Conservation (phyloP, 2,329 filamentous ascomycete genomes). For the Escovopsis sp. region DNA sequence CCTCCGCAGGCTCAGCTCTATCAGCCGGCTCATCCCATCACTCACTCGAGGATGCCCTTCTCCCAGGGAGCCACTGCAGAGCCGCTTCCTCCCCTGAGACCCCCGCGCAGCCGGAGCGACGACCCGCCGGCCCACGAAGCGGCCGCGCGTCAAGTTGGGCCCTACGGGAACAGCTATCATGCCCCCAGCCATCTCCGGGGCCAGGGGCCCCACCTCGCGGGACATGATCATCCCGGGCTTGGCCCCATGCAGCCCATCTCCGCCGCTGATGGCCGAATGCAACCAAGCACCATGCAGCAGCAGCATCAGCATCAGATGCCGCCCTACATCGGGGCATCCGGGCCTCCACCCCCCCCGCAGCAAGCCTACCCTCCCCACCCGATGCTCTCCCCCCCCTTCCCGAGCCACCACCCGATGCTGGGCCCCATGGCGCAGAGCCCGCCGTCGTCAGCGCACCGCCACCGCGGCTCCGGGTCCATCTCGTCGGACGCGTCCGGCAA, state of each 20-base stretch:
- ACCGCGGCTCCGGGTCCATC: slow-evolving; percentile 23
- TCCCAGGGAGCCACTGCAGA: slow-evolving; percentile 21
- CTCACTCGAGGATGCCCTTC: slow-evolving; percentile 20
- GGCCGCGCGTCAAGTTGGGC: slow-evolving; percentile 16
- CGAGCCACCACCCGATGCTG: slow-evolving; percentile 15
- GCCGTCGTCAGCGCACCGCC: slow-evolving; percentile 20
- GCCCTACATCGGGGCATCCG: slow-evolving; percentile 15
- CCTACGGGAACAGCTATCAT: slow-evolving; percentile 18
- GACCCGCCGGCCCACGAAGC: slow-evolving; percentile 16
- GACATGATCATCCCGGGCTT: slow-evolving; percentile 18
- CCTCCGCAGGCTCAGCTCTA: slow-evolving; percentile 13
- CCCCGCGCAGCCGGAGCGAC: slow-evolving; percentile 22
- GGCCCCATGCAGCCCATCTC: slow-evolving; percentile 16
- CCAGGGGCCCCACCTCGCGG: slow-evolving; percentile 8
- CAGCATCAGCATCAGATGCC: slow-evolving; percentile 7
- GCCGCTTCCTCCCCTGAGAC: slow-evolving; percentile 24
- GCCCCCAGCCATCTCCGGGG: slow-evolving; percentile 1
- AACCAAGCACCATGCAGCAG: no score
- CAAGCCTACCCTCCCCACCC: slow-evolving; percentile 17
- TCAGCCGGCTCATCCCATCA: slow-evolving; percentile 12
- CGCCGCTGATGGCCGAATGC: slow-evolving; percentile 11
- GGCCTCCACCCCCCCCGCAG: slow-evolving; percentile 15
- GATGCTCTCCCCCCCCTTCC: slow-evolving; percentile 24
- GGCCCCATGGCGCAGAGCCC: slow-evolving; percentile 20
- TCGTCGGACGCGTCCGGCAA: slow-evolving; percentile 25